Evolutionary conservation across 306 rosid genomes (phyloP), one percentile per base, ranked within the genome.

Genomic region (Vigna mungo): DNA sequence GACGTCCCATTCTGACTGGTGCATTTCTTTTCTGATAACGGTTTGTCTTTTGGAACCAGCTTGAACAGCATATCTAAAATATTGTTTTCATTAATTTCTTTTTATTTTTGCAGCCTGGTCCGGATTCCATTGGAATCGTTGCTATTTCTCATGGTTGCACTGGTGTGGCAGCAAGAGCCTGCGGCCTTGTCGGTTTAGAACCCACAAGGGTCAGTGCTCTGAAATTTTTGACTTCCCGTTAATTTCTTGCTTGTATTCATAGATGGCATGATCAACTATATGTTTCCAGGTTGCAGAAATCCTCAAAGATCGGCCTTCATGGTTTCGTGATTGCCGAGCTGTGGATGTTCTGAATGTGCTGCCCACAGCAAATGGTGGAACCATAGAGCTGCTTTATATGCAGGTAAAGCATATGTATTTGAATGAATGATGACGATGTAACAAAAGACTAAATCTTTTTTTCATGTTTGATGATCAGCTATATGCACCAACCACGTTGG

Each of bases 61-160:
- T 74, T 5, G 56, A 23, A 56, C 20, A 16, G 2, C 12, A 25
- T 30, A 43, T 59, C 37, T n/a, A 36, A 11, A 64, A 27, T 61
- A 12, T 39, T 21, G n/a, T 27, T 41, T 81, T 71, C 47, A 21
- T 59, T 60, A 13, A 27, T 20, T 76, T 39, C 75, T 72, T 55
- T 4, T 47, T 84, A 48, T 78, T 46, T 83, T 72, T 11, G 27
- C 80, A 96, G 99, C 99, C 99, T 96, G 98, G 99, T 96, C 99
- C 99, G 99, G 98, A 95, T 96, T 96, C 99, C 91, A 96, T 96
- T 91, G 99, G 99, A 96, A 96, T 96, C 91, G 97, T 92, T 82
- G 98, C 99, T 89, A 96, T 96, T 88, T 95, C 97, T 87, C 98
- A 96, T 89, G 99, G 98, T 92, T 92, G 98, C 91, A 72, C 97